A percentile compares a stretch with the other conserved stretches of the same genome.
These are phyloP conservation scores for Iberis amara DNA, from an alignment of 441 rosid species.

Conservation along the genomic window DNA sequence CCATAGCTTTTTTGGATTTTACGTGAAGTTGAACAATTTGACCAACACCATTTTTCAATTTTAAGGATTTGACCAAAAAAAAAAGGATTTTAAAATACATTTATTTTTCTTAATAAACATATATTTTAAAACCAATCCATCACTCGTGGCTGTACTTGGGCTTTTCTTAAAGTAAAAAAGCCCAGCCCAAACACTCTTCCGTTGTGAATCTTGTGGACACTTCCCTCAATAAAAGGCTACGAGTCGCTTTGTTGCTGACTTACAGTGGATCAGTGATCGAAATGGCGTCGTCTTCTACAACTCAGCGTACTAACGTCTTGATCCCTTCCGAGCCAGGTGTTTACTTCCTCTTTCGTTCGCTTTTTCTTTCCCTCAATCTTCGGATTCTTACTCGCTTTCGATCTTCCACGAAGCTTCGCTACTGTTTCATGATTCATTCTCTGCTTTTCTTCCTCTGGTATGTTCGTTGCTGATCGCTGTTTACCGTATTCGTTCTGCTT, in stretches of 20 bases:
- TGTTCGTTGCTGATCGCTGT: constrained; percentile 16
- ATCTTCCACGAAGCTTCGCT: constrained; percentile 16
- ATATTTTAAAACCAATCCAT: no score
- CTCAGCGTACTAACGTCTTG: constrained; percentile 48
- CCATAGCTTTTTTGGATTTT: no score
- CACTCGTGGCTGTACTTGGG: no score
- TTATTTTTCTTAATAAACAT: no score
- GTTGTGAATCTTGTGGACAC: constrained; percentile 17
- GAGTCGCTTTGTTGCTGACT: constrained; percentile 46
- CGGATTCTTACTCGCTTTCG: not conserved
- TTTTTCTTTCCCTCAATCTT: not conserved
- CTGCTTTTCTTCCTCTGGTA: not conserved
- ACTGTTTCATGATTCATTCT: not conserved
- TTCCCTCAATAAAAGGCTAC: not conserved
- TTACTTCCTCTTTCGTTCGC: constrained; percentile 3
- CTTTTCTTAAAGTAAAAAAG: no score
- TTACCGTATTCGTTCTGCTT: constrained; percentile 5
- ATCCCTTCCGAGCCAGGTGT: constrained; percentile 48
- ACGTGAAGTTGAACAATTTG: no score
- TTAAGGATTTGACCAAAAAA: no score
- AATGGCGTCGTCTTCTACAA: constrained; percentile 62
- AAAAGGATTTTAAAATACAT: no score
- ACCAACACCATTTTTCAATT: no score
- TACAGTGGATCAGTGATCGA: constrained; percentile 36
- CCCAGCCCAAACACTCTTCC: no score